Conservation (phyloP, 306 rosid species). For the Vigna reflexopilosa region DNA sequence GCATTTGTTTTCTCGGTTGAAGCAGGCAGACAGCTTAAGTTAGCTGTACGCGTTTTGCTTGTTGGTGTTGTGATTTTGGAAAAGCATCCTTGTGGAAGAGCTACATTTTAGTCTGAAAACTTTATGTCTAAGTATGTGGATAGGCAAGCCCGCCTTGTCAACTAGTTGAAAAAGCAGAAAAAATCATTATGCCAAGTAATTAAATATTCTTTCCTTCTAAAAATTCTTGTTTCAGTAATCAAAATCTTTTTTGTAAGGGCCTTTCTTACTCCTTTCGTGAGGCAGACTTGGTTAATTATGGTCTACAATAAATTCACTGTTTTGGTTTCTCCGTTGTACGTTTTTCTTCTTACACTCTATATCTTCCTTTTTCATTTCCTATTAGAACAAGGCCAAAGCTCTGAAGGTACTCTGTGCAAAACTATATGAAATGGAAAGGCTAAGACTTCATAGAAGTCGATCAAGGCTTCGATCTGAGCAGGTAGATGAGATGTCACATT, state of each 20-base stretch:
- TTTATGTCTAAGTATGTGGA: background rate
- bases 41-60: constrained; percentile 15
- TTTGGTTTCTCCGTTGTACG: constrained; percentile 31
- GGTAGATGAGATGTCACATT: constrained; percentile 50
- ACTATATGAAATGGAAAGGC: constrained; percentile 87
- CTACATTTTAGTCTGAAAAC: constrained; percentile 21
- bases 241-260: constrained; percentile 5
- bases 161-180: constrained; percentile 11
- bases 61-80: background rate
- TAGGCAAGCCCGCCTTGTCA: background rate
- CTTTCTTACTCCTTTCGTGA: constrained; percentile 18
- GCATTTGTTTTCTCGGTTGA: constrained; percentile 29
- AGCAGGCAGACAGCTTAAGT: constrained; percentile 24
- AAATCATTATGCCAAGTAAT: background rate
- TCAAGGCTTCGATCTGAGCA: constrained; percentile 85
- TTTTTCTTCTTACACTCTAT: constrained; percentile 15
- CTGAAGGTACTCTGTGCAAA: constrained; percentile 87
- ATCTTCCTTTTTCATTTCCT: constrained; percentile 39
- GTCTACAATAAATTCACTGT: constrained; percentile 20
- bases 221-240: constrained; percentile 14
- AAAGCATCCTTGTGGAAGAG: constrained; percentile 22
- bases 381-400: constrained; percentile 88
- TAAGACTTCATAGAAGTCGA: constrained; percentile 67
- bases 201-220: background rate
- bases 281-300: constrained; percentile 3